Conservation (phyloP, 805 yeast species). For the Ogataea allantospora region DNA sequence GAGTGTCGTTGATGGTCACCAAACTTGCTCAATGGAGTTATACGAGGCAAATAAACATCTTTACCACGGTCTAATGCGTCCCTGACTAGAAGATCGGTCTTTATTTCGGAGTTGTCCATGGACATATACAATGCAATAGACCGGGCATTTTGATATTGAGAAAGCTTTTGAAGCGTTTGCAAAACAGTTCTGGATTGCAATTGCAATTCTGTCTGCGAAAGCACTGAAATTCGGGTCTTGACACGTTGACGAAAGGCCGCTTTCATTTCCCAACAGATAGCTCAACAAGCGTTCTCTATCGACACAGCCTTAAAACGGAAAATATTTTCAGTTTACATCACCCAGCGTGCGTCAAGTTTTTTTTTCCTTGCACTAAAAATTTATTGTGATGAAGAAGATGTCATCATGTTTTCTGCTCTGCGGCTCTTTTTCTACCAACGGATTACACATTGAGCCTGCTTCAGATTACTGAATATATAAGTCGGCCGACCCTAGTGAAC, state of each 20-base stretch:
- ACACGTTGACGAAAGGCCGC: constrained; percentile 5
- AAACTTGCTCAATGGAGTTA: constrained; percentile 31
- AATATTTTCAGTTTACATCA: constrained; percentile 14
- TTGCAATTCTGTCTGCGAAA: constrained; percentile 5
- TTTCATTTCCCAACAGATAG: constrained; percentile 11
- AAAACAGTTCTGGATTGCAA: constrained; percentile 14
- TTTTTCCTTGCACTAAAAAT: constrained; percentile 1
- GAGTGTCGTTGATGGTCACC: constrained; percentile 25
- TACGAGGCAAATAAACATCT: constrained; percentile 56
- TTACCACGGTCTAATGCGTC: constrained; percentile 49
- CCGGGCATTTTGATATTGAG: constrained; percentile 42
- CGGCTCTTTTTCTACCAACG: constrained; percentile 1
- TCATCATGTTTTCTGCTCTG: constrained; percentile 10
- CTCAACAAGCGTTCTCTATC: constrained; percentile 3
- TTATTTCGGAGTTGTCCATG: constrained; percentile 71
- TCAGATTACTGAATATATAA: constrained; percentile 2
- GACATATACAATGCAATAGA: constrained; percentile 69
- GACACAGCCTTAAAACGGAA: constrained; percentile 9
- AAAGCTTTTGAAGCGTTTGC: constrained; percentile 4
- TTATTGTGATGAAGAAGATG: background rate
- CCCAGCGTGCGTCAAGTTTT: constrained; percentile 7
- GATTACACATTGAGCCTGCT: background rate
- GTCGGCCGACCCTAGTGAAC: background rate
- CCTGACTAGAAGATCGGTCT: constrained; percentile 54
- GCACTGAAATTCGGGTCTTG: constrained; percentile 3